Percentiles rank a stretch among this genome's conserved stretches.
These are phyloP conservation scores for Tricholoma matsutake DNA, from an alignment of 768 basidiomycete genomes.

Conservation along the genomic window DNA sequence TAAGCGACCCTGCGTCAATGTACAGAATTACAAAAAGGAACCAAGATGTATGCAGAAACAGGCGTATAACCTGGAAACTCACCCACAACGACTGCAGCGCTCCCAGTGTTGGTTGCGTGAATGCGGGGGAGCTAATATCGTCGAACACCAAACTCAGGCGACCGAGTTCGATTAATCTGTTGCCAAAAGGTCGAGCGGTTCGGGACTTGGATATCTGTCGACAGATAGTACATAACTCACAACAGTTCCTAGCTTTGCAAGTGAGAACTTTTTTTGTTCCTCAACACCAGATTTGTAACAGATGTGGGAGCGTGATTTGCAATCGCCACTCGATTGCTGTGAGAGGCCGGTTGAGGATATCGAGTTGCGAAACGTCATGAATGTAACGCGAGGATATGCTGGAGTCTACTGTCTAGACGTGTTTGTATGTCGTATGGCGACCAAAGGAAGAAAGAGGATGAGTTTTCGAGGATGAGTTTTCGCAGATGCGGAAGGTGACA, in stretches of 20 bases:
- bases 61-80: background rate
- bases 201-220: background rate
- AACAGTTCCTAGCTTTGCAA: background rate
- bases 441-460: constrained; percentile 14
- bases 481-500: constrained; percentile 15
- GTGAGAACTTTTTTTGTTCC: background rate
- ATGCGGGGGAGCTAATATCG: background rate
- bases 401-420: constrained; percentile 12
- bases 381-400: constrained; percentile 20
- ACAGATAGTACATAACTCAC: no score
- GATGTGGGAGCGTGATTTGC: constrained; percentile 4
- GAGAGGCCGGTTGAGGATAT: background rate
- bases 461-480: constrained; percentile 17
- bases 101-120: background rate
- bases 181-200: constrained; percentile 1
- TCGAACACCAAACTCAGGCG: constrained; percentile 3
- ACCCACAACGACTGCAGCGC: background rate
- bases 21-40: background rate
- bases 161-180: constrained; percentile 6
- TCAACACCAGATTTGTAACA: background rate
- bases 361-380: constrained; percentile 7
- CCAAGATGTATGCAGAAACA: background rate
- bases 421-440: constrained; percentile 11
- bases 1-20: background rate
- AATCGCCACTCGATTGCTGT: constrained; percentile 5